phyloP scores from a whole-genome alignment of 163 green algal genomes.

The Chloroidium sp. region DNA sequence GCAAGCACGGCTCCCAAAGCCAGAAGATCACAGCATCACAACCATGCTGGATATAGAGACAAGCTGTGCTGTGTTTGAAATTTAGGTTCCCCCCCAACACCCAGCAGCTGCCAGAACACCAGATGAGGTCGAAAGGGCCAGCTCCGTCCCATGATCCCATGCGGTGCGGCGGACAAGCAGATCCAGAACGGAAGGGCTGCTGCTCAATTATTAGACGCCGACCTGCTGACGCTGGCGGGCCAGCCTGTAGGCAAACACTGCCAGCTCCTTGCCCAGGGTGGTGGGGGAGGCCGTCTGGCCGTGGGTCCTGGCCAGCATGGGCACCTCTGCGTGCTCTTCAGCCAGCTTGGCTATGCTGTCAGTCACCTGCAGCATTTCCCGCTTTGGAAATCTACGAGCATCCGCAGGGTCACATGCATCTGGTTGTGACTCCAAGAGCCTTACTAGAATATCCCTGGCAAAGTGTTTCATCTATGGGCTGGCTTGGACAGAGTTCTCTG shows the following conservation, averaged over 20 bases:
- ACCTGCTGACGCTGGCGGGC: conserved; percentile 50
- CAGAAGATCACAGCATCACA: no score
- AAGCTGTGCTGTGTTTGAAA: no score
- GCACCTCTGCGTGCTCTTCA: conserved; percentile 65
- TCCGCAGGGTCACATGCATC: neutral
- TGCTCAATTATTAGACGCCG: neutral
- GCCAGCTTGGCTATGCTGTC: conserved; percentile 47
- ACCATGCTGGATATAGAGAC: no score
- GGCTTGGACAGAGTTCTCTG: no score
- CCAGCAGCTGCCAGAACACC: no score
- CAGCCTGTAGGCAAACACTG: conserved; percentile 86
- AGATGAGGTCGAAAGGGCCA: no score
- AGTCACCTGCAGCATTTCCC: conserved; percentile 29
- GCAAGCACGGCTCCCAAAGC: no score
- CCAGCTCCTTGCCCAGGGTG: conserved; percentile 99
- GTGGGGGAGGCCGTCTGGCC: conserved; percentile 94
- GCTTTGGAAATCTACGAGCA: neutral
- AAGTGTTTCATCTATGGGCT: neutral
- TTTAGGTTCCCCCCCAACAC: no score
- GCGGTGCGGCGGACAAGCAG: no score
- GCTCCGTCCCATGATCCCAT: no score
- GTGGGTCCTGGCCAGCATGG: conserved; percentile 96
- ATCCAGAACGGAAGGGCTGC: no score
- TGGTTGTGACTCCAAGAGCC: neutral
- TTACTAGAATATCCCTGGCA: neutral